phyloP scores from a whole-genome alignment of 2,329 filamentous ascomycete species.

The Phialophora chinensis region DNA sequence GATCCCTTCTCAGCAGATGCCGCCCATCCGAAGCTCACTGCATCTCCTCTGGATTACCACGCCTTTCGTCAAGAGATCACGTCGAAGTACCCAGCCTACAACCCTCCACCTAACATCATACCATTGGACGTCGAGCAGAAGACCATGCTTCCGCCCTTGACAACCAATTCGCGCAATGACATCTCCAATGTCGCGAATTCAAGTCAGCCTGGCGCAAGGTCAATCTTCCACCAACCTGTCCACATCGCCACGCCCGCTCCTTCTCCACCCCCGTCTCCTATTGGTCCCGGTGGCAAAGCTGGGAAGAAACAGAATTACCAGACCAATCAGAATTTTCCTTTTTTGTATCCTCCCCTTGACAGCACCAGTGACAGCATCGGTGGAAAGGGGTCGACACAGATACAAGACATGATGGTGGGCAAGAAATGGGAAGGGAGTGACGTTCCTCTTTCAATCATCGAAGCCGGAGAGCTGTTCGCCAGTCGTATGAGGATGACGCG shows the following conservation, averaged over 20 bases:
- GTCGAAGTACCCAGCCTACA: conserved; percentile 96
- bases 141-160: conserved; percentile 83
- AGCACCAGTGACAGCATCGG: conserved; percentile 86
- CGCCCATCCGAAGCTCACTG: conserved; percentile 72
- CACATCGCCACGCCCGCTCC: conserved; percentile 98
- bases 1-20: conserved; percentile 69
- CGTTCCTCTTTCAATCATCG: conserved; percentile 90
- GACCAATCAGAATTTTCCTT: conserved; percentile 98
- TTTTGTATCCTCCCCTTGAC: conserved; percentile 93
- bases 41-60: conserved; percentile 94
- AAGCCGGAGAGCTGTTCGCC: conserved; percentile 91
- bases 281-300: conserved; percentile 80
- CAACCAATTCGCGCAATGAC: conserved; percentile 71
- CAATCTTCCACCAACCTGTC: conserved; percentile 92
- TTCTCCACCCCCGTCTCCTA: conserved; percentile 91
- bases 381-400: conserved; percentile 80
- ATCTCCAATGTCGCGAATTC: conserved; percentile 56
- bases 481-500: conserved; percentile 88
- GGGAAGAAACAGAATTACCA: conserved; percentile 99
- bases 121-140: conserved; percentile 89
- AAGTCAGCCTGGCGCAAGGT: conserved; percentile 52
- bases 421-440: conserved; percentile 92
- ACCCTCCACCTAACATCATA: conserved; percentile 81
- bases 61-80: conserved; percentile 95
- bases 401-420: conserved; percentile 80